These are phyloP conservation scores for Cyberlindnera euphorbiiphila DNA, from an alignment of 805 yeast species.

Conservation along the genomic window DNA sequence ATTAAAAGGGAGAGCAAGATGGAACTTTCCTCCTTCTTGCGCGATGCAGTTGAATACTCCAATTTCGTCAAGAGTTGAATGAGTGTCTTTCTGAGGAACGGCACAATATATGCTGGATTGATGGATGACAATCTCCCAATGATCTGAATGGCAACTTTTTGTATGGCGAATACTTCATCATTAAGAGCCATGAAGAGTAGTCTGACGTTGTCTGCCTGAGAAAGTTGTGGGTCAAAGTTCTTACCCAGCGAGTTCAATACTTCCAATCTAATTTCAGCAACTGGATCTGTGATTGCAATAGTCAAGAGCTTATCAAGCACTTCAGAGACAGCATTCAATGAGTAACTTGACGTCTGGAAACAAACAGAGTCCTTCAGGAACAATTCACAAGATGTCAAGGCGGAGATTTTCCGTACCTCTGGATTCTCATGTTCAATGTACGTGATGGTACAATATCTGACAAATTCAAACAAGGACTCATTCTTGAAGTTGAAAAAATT, in stretches of 20 bases:
- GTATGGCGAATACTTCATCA: slow-evolving; percentile 82
- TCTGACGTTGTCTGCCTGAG: slow-evolving; percentile 89
- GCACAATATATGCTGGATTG: slow-evolving; percentile 95
- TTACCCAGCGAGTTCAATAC: slow-evolving; percentile 70
- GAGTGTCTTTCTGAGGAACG: slow-evolving; percentile 81
- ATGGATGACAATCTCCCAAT: slow-evolving; percentile 81
- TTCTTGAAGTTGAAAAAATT: slow-evolving; percentile 70
- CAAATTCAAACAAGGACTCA: slow-evolving; percentile 81
- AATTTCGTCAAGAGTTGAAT: slow-evolving; percentile 82
- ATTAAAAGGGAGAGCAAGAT: slow-evolving; percentile 68
- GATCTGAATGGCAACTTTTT: slow-evolving; percentile 71
- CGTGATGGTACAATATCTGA: slow-evolving; percentile 74
- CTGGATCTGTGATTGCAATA: slow-evolving; percentile 83
- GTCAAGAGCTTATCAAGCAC: slow-evolving; percentile 78
- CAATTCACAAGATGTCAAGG: slow-evolving; percentile 74
- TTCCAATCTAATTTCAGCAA: slow-evolving; percentile 78
- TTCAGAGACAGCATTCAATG: slow-evolving; percentile 78
- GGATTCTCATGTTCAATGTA: slow-evolving; percentile 80
- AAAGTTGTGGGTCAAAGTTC: slow-evolving; percentile 83
- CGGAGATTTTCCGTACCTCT: slow-evolving; percentile 78
- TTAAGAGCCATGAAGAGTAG: slow-evolving; percentile 83
- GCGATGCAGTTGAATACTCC: slow-evolving; percentile 72
- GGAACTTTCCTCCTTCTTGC: slow-evolving; percentile 85
- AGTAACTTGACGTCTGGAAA: slow-evolving; percentile 73
- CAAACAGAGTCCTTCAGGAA: slow-evolving; percentile 81